Conservation (phyloP, 768 basidiomycete genomes). For the Agrocybe pediades region DNA sequence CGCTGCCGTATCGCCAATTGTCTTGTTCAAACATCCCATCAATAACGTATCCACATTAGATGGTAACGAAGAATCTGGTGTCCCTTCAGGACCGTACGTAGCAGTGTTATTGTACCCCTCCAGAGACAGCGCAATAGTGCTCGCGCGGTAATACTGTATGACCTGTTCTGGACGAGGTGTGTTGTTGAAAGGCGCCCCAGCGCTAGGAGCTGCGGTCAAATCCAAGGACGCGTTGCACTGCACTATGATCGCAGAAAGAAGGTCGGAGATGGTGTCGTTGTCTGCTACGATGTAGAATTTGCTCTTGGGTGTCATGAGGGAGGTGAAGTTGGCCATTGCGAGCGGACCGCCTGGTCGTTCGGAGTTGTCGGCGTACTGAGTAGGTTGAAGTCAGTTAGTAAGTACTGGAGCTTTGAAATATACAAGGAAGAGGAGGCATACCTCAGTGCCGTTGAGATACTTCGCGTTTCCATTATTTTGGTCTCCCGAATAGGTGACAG, state of each 20-base stretch:
- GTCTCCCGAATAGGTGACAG: not conserved
- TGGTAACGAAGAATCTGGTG: slow-evolving; percentile 41
- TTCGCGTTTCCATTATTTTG: not conserved
- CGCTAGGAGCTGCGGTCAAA: not conserved
- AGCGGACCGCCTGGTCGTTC: slow-evolving; percentile 49
- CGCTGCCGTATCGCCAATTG: not conserved
- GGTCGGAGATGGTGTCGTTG: not conserved
- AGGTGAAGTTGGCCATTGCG: slow-evolving; percentile 37
- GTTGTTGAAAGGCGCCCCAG: not conserved
- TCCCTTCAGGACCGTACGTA: slow-evolving; percentile 33
- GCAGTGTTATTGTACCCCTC: slow-evolving; percentile 65
- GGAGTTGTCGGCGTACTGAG: no score
- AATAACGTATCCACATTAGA: not conserved
- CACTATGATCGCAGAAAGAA: not conserved
- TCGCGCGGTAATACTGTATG: slow-evolving; percentile 62
- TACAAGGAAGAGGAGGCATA: slow-evolving; percentile 50
- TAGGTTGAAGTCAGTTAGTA: no score
- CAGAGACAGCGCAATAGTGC: slow-evolving; percentile 53
- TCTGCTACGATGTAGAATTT: not conserved
- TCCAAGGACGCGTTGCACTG: not conserved
- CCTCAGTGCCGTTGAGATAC: not conserved
- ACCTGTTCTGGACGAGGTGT: slow-evolving; percentile 42
- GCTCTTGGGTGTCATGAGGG: slow-evolving; percentile 23
- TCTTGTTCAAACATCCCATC: slow-evolving; percentile 1
- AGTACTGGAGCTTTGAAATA: no score